Evolutionary conservation across 352 stramenopile genomes (phyloP).

Genomic region (Globisporangium lucens): DNA sequence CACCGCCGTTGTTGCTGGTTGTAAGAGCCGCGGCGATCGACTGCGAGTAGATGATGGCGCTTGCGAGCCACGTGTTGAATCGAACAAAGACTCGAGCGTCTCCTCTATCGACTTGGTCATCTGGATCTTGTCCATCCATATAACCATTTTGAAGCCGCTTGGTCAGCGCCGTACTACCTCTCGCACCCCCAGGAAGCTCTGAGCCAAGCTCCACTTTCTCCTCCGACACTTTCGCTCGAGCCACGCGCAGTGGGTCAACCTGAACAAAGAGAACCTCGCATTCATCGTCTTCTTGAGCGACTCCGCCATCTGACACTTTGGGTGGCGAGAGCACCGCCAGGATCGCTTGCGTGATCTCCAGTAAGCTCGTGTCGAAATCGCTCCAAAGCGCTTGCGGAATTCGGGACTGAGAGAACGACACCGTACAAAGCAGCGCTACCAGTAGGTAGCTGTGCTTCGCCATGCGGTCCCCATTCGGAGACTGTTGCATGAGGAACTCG

Average conservation of each 20-base stretch:
- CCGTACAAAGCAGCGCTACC: slow-evolving; percentile 36
- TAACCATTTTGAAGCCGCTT: slow-evolving; percentile 8
- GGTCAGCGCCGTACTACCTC: too few species aligned
- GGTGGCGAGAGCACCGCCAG: slow-evolving; percentile 4
- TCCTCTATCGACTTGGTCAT: background rate
- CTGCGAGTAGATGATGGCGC: slow-evolving; percentile 22
- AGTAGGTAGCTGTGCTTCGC: slow-evolving; percentile 33
- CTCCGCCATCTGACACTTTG: background rate
- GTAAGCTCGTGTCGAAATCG: slow-evolving; percentile 8
- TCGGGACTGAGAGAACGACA: slow-evolving; percentile 25
- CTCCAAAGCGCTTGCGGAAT: slow-evolving; percentile 13
- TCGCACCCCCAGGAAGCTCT: background rate
- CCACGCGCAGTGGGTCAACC: background rate
- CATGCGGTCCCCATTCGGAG: slow-evolving; percentile 1
- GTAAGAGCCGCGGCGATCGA: slow-evolving; percentile 11
- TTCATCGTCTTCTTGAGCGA: background rate
- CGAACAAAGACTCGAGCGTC: slow-evolving; percentile 1
- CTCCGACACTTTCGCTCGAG: slow-evolving; percentile 2
- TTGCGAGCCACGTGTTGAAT: slow-evolving; percentile 17
- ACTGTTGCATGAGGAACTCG: slow-evolving; percentile 8
- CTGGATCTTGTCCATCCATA: background rate
- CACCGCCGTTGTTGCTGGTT: background rate
- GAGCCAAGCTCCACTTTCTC: slow-evolving; percentile 1
- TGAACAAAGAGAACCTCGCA: slow-evolving; percentile 12
- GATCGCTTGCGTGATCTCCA: slow-evolving; percentile 8